Conservation (phyloP, 306 rosid genomes). For the Prunus davidiana region DNA sequence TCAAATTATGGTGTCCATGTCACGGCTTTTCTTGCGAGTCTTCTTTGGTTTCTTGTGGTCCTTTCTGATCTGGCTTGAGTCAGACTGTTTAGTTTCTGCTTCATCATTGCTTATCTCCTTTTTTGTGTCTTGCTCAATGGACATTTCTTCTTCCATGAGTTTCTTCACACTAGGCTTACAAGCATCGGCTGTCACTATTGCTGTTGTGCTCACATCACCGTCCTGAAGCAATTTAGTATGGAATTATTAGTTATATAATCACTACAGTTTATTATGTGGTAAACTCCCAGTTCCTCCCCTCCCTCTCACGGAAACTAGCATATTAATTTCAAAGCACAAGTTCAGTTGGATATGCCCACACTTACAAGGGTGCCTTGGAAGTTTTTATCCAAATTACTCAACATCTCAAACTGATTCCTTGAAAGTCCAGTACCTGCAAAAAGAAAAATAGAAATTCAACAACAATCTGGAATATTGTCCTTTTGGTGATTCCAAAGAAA, state of each 20-base stretch:
- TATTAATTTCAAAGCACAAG: no score
- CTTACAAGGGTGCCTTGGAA: conserved; percentile 50
- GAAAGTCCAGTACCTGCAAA: conserved; percentile 57
- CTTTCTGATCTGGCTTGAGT: conserved; percentile 30
- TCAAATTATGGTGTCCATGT: conserved; percentile 49
- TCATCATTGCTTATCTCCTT: conserved; percentile 29
- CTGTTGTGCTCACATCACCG: conserved; percentile 31
- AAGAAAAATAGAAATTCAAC: conserved; percentile 23
- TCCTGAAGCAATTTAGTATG: conserved; percentile 52
- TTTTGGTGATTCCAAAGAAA: conserved; percentile 16
- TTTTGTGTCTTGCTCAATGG: conserved; percentile 47
- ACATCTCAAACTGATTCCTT: conserved; percentile 51
- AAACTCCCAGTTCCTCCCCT: no score
- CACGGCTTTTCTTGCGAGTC: conserved; percentile 50
- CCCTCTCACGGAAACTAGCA: no score
- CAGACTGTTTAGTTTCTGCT: conserved; percentile 38
- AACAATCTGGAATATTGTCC: conserved; percentile 4
- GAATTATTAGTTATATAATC: conserved; percentile 17
- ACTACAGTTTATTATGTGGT: background rate
- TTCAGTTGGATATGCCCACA: conserved; percentile 11
- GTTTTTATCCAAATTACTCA: conserved; percentile 55
- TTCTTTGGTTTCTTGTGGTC: conserved; percentile 51
- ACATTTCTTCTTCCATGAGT: conserved; percentile 94
- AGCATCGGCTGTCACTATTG: conserved; percentile 26
- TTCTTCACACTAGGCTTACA: conserved; percentile 90